phyloP scores from a whole-genome alignment of 2,329 filamentous ascomycete species.

The Fusarium circinatum region DNA sequence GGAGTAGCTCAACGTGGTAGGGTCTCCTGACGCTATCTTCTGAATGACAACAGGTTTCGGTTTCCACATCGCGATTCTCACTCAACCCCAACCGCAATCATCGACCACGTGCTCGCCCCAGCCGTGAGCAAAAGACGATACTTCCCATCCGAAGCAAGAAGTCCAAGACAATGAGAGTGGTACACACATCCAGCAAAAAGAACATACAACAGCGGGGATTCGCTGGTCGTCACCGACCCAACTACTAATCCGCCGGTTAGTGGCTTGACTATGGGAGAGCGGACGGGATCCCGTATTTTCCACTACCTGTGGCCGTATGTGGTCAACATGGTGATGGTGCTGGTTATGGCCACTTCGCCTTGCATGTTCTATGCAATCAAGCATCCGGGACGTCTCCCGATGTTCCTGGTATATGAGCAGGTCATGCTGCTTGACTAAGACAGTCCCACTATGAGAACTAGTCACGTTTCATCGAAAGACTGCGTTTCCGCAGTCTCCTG shows the following conservation, averaged over 20 bases:
- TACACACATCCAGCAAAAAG: background rate
- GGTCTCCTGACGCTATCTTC: background rate
- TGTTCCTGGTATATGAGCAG: constrained; percentile 3
- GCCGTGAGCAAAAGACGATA: background rate
- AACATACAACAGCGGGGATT: constrained; percentile 40
- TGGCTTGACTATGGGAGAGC: constrained; percentile 35
- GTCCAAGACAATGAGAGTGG: background rate
- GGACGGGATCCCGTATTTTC: constrained; percentile 39
- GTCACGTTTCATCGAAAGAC: background rate
- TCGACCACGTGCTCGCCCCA: background rate
- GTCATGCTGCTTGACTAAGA: background rate
- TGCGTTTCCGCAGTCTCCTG: background rate
- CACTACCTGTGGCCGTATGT: constrained; percentile 39
- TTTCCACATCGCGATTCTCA: background rate
- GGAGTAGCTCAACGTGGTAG: background rate
- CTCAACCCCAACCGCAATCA: background rate
- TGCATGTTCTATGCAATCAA: background rate
- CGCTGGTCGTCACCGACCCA: constrained; percentile 36
- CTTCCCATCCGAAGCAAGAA: background rate
- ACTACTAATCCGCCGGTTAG: constrained; percentile 35
- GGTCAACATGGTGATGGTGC: background rate
- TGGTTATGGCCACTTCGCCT: background rate
- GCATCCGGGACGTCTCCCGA: constrained; percentile 13
- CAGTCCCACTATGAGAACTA: background rate
- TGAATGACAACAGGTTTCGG: background rate